Base-by-base conservation (phyloP, 192 early-diverging fungal genomes). In the Dimargaris xerosporica region DNA sequence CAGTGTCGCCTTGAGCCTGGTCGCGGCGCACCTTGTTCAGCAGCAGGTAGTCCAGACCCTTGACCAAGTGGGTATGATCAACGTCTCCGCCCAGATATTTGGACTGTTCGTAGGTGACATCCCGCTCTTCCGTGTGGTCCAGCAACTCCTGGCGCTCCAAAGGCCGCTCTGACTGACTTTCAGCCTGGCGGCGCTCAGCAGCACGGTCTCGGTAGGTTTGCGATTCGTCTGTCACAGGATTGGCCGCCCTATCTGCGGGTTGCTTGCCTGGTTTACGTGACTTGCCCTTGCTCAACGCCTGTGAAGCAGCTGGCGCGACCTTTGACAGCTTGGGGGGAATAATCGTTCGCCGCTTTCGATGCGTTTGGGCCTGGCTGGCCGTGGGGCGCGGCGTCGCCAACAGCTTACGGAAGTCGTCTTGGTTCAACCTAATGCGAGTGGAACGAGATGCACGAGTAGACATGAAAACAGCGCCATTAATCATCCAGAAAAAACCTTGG, bases 31-130 rank as follows among this genome's bases (percentile, higher is more conserved):
- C 75, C 69, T 87, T 87, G 51, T 84, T 70, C 19, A 96, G 74
- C 6, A 96, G 75, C 13, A 87, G 78, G 75, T 74, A 94, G 70
- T 96, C 93, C 3, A 96, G 73, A 29, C 93, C 93, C 59, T 93
- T 96, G 23, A 96, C 93, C 53, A 96, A 68, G 75, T 96, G 93
- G 5, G 93, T 94, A 64, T 87, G 91, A 26, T 85, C 75, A 13
- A 75, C 65, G 72, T 91, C 89, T 45, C 93, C 93, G 58, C 91
- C 93, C 21, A 96, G 70, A 63, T 81, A 93, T 69, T 96, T 96
- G 52, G 85, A 88, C 65, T 89, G 86, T 65, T 91, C 83, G 52
- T 85, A 87, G 2, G 73, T 64, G 29, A 23, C 11, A 28, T 19
- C n/a, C 21, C 15, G 25, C 15, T 0, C 53, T 26, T 54, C 26